Evolutionary conservation across 2,329 filamentous ascomycete species (phyloP), one percentile per base, ranked within the genome.

Genomic region (Lecanosticta acicola): DNA sequence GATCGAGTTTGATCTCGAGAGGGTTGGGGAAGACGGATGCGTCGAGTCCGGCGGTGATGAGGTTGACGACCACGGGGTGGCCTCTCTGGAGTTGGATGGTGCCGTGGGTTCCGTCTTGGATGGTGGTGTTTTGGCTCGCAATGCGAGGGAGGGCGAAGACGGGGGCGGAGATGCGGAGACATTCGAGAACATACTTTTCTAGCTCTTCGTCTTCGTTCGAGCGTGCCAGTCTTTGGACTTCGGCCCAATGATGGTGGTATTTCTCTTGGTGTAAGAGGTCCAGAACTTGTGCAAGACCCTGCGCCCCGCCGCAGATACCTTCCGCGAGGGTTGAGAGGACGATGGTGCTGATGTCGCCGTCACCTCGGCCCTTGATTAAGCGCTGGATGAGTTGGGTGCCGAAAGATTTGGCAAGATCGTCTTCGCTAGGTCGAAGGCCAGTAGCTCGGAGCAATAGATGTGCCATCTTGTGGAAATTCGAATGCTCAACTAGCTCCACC

Each of bases 131-230:
- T 10, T 59, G 59, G 2, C 61, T 58, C 3, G 65, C 66, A n/a
- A 52, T 50, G 32, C 71, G 67, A 42, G 68, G 54, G 3, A 71
- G 64, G 33, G 64, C 70, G 0, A 69, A 70, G 45, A 73, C 70
- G 48, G 69, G 69, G 10, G 21, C 24, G 16, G 32, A 20, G 0
- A 75, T 59, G 2, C 72, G 66, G 1, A 61, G 63, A 32, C 64
- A 70, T 52, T 75, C 72, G 50, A 74, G 63, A 46, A 69, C 56
- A 59, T 79, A 80, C 62, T 73, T 68, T 59, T 73, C 66, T 7
- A 80, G 63, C 18, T 68, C 64, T 36, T 75, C 69, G 53, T 74
- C 74, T 54, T 64, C 71, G 54, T 65, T 68, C 29, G 57, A 68
- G 29, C 65, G 70, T 18, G 74, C 63, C 34, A 67, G 58, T 35